A percentile compares a stretch with the other conserved stretches of the same genome.
phyloP scores from a whole-genome alignment of 139 green algal genomes.

The Chlorella ohadii region DNA sequence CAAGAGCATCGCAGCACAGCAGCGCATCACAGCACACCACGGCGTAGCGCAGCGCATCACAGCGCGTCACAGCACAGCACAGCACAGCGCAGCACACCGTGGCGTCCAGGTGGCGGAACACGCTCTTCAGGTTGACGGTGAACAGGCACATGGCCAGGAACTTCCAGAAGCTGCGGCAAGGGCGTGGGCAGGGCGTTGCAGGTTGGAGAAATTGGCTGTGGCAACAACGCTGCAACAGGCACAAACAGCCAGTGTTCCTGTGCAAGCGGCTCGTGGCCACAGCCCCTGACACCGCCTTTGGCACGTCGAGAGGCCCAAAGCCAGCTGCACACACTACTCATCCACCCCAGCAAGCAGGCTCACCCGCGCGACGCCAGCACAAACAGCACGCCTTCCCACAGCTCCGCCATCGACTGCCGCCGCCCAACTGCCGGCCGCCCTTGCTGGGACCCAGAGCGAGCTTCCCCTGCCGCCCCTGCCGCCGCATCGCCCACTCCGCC shows the following conservation, averaged over 20 bases:
- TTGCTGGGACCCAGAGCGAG: background rate
- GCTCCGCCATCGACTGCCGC: background rate
- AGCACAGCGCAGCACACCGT: conserved; percentile 41
- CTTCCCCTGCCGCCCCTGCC: background rate
- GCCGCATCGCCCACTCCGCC: too few relatives aligned
- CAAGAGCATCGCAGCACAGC: too few relatives aligned
- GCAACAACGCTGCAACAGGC: background rate
- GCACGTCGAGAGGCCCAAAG: too few relatives aligned
- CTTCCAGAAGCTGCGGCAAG: conserved; percentile 39
- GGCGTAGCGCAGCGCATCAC: too few relatives aligned
- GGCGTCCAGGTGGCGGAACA: conserved; percentile 71
- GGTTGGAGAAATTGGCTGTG: background rate
- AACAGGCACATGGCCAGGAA: conserved; percentile 58
- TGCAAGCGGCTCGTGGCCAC: too few relatives aligned
- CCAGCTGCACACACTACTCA: too few relatives aligned
- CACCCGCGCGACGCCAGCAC: conserved; percentile 45
- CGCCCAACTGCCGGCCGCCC: background rate
- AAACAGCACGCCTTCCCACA: conserved; percentile 11
- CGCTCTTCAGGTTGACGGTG: conserved; percentile 62
- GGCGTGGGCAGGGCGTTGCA: background rate
- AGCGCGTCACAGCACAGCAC: too few relatives aligned
- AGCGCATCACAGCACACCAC: too few relatives aligned
- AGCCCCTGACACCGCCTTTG: too few relatives aligned
- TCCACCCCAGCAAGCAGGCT: too few relatives aligned
- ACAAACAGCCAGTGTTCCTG: too few relatives aligned